Conservation (phyloP, 225 moss, liverwort and hornwort species). For the Anthoceros angustus region DNA sequence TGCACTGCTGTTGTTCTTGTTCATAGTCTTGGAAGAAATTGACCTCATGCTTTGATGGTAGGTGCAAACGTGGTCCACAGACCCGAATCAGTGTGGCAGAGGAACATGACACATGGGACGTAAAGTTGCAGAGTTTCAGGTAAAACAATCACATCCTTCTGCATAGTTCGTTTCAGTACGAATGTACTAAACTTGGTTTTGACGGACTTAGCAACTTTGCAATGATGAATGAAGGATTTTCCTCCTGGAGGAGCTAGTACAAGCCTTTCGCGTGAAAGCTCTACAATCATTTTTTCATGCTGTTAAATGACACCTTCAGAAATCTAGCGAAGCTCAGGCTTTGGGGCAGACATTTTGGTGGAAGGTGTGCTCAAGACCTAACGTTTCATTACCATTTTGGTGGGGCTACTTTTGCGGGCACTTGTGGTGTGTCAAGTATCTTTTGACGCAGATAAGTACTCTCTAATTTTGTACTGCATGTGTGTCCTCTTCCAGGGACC, state of each 20-base stretch:
- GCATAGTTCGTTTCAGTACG: no score
- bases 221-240: slow-evolving; percentile 35
- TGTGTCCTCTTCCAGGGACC: no score
- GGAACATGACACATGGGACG: slow-evolving; percentile 85
- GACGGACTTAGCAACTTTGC: background rate
- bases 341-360: slow-evolving; percentile 63
- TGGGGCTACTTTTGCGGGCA: background rate
- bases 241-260: slow-evolving; percentile 70
- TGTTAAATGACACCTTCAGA: slow-evolving; percentile 49
- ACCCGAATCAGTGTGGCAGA: slow-evolving; percentile 91
- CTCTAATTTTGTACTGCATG: no score
- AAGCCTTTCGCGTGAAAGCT: slow-evolving; percentile 41
- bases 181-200: no score
- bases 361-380: slow-evolving; percentile 31
- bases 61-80: slow-evolving; percentile 90
- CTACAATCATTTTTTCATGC: slow-evolving; percentile 57
- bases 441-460: no score
- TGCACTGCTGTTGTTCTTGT: background rate
- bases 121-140: slow-evolving; percentile 94
- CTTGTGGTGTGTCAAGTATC: background rate
- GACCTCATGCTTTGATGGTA: slow-evolving; percentile 2
- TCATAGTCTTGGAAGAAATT: background rate
- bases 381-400: background rate
- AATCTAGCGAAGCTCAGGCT: slow-evolving; percentile 57
- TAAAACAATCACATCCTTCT: slow-evolving; percentile 11